Evolutionary conservation across 2,329 filamentous ascomycete species (phyloP), one percentile per base, ranked within the genome.

Genomic region (Exophiala xenobiotica): DNA sequence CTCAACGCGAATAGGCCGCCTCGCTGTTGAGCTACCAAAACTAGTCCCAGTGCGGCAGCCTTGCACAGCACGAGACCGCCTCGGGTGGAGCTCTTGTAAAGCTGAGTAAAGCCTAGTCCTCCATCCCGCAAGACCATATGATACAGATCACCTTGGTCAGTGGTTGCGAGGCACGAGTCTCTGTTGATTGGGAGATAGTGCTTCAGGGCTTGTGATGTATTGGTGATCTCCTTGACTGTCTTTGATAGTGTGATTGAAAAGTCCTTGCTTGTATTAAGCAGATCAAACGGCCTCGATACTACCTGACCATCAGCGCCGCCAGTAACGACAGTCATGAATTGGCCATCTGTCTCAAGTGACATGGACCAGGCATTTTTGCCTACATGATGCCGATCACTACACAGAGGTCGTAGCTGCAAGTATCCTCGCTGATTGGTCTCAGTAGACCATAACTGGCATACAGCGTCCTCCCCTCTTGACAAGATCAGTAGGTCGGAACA

Each of bases 321-420:
- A 1, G 88, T 90, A 3, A 81, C 83, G 16, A 90, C 58, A 1
- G 77, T 56, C 0, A 74, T 62, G 11, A 65, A 67, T 11, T 67
- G 59, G 1, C 65, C 61, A 1, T 64, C 60, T 8, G 44, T 52
- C 18, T 51, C 63, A 46, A 71, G 53, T 14, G 80, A 81, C 29
- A 83, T 77, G 0, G 90, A 85, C 91, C 92, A 97, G 5, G 97
- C 83, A 65, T 96, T 90, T 68, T 96, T 99, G 5, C 93, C 93
- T 26, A 75, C 78, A 65, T 97, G 91, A 53, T 83, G 80, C 2
- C 79, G 75, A 43, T 82, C 79, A 6, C 78, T 81, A 1, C 76
- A 73, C 1, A 76, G 64, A 44, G 87, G 61, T 18, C 20, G 61
- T 31, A 70, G 56, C 2, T 56, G 49, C 41, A 64, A 16, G 47